phyloP scores from a whole-genome alignment of 106 monocot species.

The Allium sativum region DNA sequence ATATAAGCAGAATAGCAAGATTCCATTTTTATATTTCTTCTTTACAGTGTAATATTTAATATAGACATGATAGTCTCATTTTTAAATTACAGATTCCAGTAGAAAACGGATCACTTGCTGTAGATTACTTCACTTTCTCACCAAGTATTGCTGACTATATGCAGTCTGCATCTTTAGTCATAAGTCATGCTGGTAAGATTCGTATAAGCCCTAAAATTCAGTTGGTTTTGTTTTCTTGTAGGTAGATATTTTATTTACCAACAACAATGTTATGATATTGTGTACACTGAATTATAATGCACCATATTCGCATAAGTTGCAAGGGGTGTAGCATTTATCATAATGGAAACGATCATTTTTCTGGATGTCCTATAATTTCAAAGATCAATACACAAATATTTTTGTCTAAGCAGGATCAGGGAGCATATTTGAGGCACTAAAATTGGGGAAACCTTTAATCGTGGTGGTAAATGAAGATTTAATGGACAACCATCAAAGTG shows the following conservation, averaged over 20 bases:
- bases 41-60: too few relatives aligned
- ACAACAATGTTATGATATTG: not conserved
- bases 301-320: not conserved
- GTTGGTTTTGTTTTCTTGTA: too few relatives aligned
- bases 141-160: slow-evolving; percentile 74
- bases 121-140: slow-evolving; percentile 92
- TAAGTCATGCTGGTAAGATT: slow-evolving; percentile 82
- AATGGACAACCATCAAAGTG: slow-evolving; percentile 96
- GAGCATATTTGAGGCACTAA: slow-evolving; percentile 88
- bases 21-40: too few relatives aligned
- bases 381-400: not conserved
- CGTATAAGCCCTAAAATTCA: not conserved
- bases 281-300: not conserved
- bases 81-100: slow-evolving; percentile 37
- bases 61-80: not conserved
- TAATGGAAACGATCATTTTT: not conserved
- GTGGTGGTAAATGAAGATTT: slow-evolving; percentile 89
- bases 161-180: slow-evolving; percentile 63
- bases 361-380: not conserved
- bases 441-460: slow-evolving; percentile 69
- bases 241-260: not conserved
- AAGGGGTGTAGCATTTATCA: not conserved
- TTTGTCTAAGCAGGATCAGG: slow-evolving; percentile 57
- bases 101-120: slow-evolving; percentile 44
- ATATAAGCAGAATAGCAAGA: too few relatives aligned